These are phyloP conservation scores for Plasmodium gonderi DNA, from an alignment of 169 alveolate species.

Conservation along the genomic window DNA sequence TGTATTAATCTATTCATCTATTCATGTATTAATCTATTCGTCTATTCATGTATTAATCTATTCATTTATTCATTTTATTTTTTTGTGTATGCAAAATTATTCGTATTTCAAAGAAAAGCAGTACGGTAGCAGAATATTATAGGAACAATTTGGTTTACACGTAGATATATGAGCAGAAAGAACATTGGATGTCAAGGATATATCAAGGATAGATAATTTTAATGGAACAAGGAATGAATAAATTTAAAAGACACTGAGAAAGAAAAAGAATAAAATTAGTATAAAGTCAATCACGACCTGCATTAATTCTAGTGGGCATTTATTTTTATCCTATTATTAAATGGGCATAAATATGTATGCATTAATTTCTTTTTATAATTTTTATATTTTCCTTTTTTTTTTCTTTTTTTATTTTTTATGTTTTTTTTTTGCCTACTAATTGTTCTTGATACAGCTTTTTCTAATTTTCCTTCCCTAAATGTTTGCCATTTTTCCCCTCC, in stretches of 20 bases:
- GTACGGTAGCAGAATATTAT: background rate
- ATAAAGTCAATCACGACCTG: background rate
- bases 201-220: no score
- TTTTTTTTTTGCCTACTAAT: background rate
- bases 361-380: background rate
- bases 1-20: no score
- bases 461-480: background rate
- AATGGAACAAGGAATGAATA: background rate
- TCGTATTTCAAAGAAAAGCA: background rate
- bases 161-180: background rate
- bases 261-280: background rate
- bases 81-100: constrained; percentile 9
- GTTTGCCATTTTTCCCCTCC: background rate
- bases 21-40: no score
- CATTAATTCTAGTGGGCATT: background rate
- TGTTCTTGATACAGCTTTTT: background rate
- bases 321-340: background rate
- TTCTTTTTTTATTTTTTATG: background rate
- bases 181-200: background rate
- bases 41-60: no score
- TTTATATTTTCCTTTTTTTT: no score
- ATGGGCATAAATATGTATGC: background rate
- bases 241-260: background rate
- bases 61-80: no score
- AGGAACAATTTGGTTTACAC: background rate